Base-by-base conservation (phyloP, 352 stramenopile species). In the Phytophthora meadii region DNA sequence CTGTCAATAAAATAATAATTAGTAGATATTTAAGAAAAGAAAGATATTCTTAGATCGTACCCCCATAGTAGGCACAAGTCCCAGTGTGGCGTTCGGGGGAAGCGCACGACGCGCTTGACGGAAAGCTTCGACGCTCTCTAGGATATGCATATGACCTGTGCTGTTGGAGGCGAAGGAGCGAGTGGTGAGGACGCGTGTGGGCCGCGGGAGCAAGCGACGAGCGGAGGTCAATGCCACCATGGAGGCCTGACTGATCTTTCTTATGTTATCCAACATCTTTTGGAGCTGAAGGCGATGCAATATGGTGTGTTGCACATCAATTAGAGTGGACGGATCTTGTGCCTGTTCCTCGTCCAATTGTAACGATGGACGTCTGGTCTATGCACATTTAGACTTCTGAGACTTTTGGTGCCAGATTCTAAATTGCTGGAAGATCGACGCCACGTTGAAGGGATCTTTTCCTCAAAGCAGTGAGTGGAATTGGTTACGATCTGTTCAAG, bases 21-120 rank as follows among this genome's bases (percentile, higher is more conserved):
- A 34, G 6, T 36, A 14, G 8, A 44, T 36, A 34, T 17, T 25
- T 9, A 9, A 39, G 27, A 45, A 40, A 30, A 19, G 3, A 25
- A 34, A 15, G 15, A 12, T 36, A 22, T 22, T 19, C 42, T 32
- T 32, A 28, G 15, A 41, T 41, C 34, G 24, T 54, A 94, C 97
- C 66, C 98, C 98, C 98, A 99, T 99, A 1, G 98, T 99, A 9
- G 98, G 98, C 22, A 99, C 98, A 55, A 99, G 98, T 0, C 97
- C 98, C 46, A 99, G 69, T 7, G 76, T 91, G 15, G 82, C 74
- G 37, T 59, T 75, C 10, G 74, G 46, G 1, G 85, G 71, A 24
- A 96, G 69, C 32, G 77, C 58, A 24, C 65, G 71, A 10, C 86
- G 86, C 46, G 63, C 70, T 28, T 64, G 24, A 19, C 74, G 74